A percentile compares a stretch with the other conserved stretches of the same genome.
Evolutionary conservation across 176 grass and related monocot genomes (phyloP).

Genomic region (Oropetium thomaeum): DNA sequence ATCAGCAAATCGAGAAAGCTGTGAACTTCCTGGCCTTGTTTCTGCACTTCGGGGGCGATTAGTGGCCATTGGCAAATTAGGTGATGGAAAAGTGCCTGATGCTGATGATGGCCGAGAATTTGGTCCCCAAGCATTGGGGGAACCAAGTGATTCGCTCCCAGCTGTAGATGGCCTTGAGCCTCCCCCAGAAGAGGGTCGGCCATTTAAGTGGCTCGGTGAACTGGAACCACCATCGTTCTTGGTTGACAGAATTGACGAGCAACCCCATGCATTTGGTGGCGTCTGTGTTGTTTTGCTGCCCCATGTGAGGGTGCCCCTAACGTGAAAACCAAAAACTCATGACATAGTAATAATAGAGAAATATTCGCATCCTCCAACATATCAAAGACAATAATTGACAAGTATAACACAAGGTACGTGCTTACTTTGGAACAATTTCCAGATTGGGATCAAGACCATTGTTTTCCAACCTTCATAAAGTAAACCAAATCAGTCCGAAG

Average conservation of each 20-base stretch:
- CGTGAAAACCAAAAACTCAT: slow-evolving; percentile 27
- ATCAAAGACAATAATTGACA: not conserved
- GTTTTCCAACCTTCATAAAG: slow-evolving; percentile 93
- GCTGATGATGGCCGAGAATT: slow-evolving; percentile 88
- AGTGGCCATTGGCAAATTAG: slow-evolving; percentile 39
- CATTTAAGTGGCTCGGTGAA: slow-evolving; percentile 64
- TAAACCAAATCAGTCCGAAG: slow-evolving; percentile 35
- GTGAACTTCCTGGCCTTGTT: slow-evolving; percentile 95
- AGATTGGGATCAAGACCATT: slow-evolving; percentile 88
- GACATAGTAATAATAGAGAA: slow-evolving; percentile 7
- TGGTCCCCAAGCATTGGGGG: slow-evolving; percentile 67
- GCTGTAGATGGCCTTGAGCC: slow-evolving; percentile 89
- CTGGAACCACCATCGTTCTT: slow-evolving; percentile 58
- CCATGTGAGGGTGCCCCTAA: slow-evolving; percentile 94
- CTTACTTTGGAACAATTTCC: slow-evolving; percentile 99
- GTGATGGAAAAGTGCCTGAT: slow-evolving; percentile 66
- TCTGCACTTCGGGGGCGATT: slow-evolving; percentile 92
- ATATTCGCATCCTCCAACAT: slow-evolving; percentile 17
- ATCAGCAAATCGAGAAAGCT: slow-evolving; percentile 93
- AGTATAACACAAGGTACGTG: slow-evolving; percentile 4
- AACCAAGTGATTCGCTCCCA: slow-evolving; percentile 82
- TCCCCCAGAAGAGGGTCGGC: slow-evolving; percentile 72
- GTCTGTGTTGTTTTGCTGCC: slow-evolving; percentile 62
- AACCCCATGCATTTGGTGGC: slow-evolving; percentile 80
- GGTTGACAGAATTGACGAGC: slow-evolving; percentile 71